These are phyloP conservation scores for Colletotrichum melonis DNA, from an alignment of 2,329 filamentous ascomycete genomes.

Conservation along the genomic window DNA sequence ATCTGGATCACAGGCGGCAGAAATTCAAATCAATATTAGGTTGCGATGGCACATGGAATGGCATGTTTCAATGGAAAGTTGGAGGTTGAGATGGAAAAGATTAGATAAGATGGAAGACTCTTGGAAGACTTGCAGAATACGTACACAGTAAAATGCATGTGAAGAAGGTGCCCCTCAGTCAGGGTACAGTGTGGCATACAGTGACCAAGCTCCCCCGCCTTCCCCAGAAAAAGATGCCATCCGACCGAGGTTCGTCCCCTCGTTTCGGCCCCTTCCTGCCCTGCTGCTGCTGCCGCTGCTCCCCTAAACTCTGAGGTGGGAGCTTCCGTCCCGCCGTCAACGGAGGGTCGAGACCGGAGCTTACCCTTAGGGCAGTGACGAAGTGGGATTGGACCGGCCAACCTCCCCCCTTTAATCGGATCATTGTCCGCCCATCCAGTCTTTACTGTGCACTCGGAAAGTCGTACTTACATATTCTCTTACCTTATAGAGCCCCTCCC, in stretches of 20 bases:
- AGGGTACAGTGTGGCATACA: background rate
- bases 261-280: background rate
- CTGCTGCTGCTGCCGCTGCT: background rate
- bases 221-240: conserved; percentile 12
- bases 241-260: conserved; percentile 28
- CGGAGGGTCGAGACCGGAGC: background rate
- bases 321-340: conserved; percentile 14
- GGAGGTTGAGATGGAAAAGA: background rate
- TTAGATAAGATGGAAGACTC: background rate
- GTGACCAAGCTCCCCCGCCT: background rate
- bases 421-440: background rate
- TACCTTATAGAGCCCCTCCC: background rate
- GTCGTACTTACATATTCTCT: too few species aligned
- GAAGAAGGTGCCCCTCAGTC: background rate
- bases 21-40: too few species aligned
- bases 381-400: background rate
- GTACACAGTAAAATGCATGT: background rate
- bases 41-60: background rate
- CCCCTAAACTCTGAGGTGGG: background rate
- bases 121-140: background rate
- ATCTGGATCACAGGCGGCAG: too few species aligned
- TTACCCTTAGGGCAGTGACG: background rate
- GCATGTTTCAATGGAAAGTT: background rate
- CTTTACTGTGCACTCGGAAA: background rate
- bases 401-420: background rate